A percentile compares a stretch with the other conserved stretches of the same genome.
phyloP scores from a whole-genome alignment of 1,284 basidiomycete species.

The Puccinia triticina region DNA sequence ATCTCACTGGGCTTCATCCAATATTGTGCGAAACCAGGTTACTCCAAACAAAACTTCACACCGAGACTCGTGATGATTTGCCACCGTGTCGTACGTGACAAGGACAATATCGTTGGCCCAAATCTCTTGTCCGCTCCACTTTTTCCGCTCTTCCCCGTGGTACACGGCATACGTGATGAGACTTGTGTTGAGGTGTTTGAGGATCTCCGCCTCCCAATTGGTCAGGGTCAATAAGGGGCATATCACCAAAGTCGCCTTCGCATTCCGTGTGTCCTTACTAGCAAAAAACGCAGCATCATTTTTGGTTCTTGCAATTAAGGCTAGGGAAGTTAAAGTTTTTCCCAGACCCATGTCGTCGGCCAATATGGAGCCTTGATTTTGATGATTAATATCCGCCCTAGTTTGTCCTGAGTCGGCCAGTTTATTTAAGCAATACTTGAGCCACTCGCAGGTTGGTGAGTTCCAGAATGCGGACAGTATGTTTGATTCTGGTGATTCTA shows the following conservation, averaged over 20 bases:
- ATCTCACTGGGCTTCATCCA: slow-evolving; percentile 18
- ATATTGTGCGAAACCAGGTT: slow-evolving; percentile 10
- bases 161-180: background rate
- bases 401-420: background rate
- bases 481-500: slow-evolving; percentile 3
- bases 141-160: slow-evolving; percentile 12
- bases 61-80: background rate
- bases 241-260: slow-evolving; percentile 7
- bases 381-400: background rate
- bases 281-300: background rate
- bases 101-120: background rate
- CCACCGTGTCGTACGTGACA: slow-evolving; percentile 1
- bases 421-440: background rate
- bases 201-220: slow-evolving; percentile 8
- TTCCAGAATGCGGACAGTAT: background rate
- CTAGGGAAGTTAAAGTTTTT: slow-evolving; percentile 17
- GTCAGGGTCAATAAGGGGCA: slow-evolving; percentile 1
- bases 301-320: background rate
- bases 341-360: slow-evolving; percentile 13
- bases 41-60: slow-evolving; percentile 5
- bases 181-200: background rate
- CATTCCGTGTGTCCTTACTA: no score
- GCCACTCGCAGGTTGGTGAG: background rate
- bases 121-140: background rate
- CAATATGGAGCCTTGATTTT: background rate